Evolutionary conservation across 345 rosid genomes (phyloP).

Genomic region (Pseudoturritis turrita): DNA sequence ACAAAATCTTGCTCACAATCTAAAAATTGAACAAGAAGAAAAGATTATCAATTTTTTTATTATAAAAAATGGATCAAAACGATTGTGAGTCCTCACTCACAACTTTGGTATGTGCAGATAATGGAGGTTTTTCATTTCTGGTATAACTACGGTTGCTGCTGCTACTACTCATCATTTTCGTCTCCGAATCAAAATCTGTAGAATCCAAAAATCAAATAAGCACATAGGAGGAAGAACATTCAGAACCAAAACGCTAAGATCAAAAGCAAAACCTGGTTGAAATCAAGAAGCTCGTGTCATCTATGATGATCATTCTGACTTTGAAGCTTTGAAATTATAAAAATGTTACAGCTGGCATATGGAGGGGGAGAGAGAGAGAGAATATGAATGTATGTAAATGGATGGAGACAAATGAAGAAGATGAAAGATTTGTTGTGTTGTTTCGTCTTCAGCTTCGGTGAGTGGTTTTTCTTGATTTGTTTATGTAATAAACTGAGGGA

Average conservation of each 20-base stretch:
- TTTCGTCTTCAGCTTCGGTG: slow-evolving; percentile 27
- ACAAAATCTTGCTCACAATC: not conserved
- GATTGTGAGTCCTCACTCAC: slow-evolving; percentile 21
- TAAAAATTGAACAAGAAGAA: not conserved
- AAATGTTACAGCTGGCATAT: not conserved
- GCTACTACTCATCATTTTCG: slow-evolving; percentile 3
- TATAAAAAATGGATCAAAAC: too few relatives aligned
- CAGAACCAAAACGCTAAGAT: not conserved
- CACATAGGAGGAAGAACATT: not conserved
- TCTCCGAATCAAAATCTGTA: slow-evolving; percentile 6
- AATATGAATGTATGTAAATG: not conserved
- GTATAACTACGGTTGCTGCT: not conserved
- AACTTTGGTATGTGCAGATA: not conserved
- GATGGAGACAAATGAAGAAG: slow-evolving; percentile 17
- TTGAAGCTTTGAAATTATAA: not conserved
- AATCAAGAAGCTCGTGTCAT: not conserved
- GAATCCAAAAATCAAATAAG: not conserved
- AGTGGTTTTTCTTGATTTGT: slow-evolving; percentile 5
- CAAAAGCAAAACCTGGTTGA: not conserved
- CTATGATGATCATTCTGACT: slow-evolving; percentile 1
- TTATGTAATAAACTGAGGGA: not conserved
- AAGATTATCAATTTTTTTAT: too few relatives aligned
- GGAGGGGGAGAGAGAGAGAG: not conserved
- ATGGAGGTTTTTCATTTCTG: not conserved
- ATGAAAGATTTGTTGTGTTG: slow-evolving; percentile 20